Evolutionary conservation across 768 basidiomycete species (phyloP).

Genomic region (Hericium coralloides): DNA sequence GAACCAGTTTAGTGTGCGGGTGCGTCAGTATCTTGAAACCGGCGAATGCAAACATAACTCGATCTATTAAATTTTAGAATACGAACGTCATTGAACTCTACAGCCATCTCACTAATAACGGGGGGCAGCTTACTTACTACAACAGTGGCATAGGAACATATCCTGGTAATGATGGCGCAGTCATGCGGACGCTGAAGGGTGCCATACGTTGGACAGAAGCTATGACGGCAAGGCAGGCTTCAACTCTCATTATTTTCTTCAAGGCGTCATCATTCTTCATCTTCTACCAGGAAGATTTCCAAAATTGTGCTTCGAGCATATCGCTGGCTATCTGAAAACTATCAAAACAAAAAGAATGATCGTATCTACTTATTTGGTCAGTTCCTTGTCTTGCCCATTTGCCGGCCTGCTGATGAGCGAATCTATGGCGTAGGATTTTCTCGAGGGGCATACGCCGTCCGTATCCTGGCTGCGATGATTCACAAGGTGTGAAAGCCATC

Average conservation of each 20-base stretch:
- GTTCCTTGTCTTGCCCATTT: neutral
- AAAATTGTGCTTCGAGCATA: constrained; percentile 28
- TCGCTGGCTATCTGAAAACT: constrained; percentile 32
- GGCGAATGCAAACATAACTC: neutral
- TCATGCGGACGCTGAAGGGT: too few species aligned
- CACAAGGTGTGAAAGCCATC: constrained; percentile 18
- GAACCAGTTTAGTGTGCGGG: neutral
- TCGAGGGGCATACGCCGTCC: constrained; percentile 36
- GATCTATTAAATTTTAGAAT: constrained; percentile 19
- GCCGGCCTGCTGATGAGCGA: neutral
- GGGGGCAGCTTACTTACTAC: constrained; percentile 29
- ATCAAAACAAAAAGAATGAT: constrained; percentile 26
- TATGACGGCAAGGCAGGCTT: constrained; percentile 29
- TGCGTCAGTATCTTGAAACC: neutral
- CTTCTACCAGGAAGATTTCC: constrained; percentile 24
- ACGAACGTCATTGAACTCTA: constrained; percentile 33
- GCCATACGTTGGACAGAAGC: constrained; percentile 5
- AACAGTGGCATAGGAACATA: constrained; percentile 32
- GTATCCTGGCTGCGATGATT: constrained; percentile 36
- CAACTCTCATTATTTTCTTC: constrained; percentile 17
- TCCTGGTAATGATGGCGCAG: constrained; percentile 20
- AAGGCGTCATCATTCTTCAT: neutral
- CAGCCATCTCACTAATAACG: constrained; percentile 23
- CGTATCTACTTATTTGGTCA: constrained; percentile 33
- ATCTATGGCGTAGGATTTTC: constrained; percentile 29